Evolutionary conservation across 768 basidiomycete species (phyloP).

Genomic region (Hypholoma sublateritium): DNA sequence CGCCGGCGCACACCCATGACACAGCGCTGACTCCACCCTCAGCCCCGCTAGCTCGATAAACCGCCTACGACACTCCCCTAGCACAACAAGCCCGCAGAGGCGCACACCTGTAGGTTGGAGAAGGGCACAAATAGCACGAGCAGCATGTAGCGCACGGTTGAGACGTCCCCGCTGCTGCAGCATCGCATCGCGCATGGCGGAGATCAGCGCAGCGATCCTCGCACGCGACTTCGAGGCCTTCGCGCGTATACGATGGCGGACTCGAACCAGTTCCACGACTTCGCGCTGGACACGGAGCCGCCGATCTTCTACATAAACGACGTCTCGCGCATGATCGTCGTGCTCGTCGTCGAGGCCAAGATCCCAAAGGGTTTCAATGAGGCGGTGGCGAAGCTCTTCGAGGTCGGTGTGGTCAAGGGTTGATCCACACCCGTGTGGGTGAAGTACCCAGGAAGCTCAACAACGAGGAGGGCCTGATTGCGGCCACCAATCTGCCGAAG

Average conservation of each 20-base stretch:
- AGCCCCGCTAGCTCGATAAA: conserved; percentile 91
- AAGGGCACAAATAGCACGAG: conserved; percentile 94
- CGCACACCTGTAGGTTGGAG: conserved; percentile 96
- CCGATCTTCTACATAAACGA: conserved; percentile 99
- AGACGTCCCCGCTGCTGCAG: conserved; percentile 84
- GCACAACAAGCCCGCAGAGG: too few species aligned
- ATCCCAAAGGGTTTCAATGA: conserved; percentile 75
- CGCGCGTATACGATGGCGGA: conserved; percentile 94
- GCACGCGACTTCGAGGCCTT: conserved; percentile 84
- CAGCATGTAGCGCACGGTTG: conserved; percentile 97
- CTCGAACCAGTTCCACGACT: conserved; percentile 98
- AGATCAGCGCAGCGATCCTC: conserved; percentile 78
- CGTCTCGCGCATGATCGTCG: conserved; percentile 90
- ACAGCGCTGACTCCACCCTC: too few species aligned
- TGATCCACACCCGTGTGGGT: conserved; percentile 93
- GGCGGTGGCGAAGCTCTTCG: conserved; percentile 71
- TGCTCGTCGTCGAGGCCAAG: conserved; percentile 78
- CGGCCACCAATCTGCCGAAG: conserved; percentile 68
- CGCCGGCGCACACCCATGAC: too few species aligned
- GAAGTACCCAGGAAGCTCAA: conserved; percentile 82
- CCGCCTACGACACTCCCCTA: too few species aligned
- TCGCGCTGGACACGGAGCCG: conserved; percentile 93
- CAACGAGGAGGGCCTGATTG: conserved; percentile 64
- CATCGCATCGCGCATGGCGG: conserved; percentile 86
- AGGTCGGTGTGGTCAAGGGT: conserved; percentile 79